A percentile compares a stretch with the other conserved stretches of the same genome.
These are phyloP conservation scores for Penicillium canariense DNA, from an alignment of 495 filamentous ascomycete species.

Conservation along the genomic window DNA sequence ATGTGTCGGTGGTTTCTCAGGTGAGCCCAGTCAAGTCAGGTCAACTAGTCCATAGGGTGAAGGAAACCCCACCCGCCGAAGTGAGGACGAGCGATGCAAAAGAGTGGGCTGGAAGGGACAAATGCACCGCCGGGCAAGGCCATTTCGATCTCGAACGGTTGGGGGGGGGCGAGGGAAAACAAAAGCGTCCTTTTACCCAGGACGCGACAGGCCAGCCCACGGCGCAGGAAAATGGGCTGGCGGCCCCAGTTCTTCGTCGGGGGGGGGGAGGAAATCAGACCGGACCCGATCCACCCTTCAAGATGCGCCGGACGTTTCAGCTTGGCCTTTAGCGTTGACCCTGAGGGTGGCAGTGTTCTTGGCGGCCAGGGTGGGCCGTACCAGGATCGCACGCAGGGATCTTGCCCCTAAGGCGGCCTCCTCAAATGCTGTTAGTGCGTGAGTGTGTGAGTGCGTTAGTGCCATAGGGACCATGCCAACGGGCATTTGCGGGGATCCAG, in stretches of 20 bases:
- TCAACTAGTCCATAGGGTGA: background rate
- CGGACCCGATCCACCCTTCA: conserved; percentile 9
- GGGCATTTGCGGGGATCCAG: conserved; percentile 32
- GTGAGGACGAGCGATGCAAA: background rate
- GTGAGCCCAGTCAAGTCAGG: too few species aligned
- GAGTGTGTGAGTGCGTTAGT: background rate
- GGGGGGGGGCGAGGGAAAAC: background rate
- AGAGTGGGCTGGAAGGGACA: conserved; percentile 4
- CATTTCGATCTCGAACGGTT: conserved; percentile 17
- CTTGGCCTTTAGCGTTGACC: conserved; percentile 32
- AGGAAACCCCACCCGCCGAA: background rate
- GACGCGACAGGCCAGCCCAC: conserved; percentile 11
- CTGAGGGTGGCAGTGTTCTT: conserved; percentile 39
- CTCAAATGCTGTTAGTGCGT: background rate
- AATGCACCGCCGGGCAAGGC: background rate
- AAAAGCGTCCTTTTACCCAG: too few species aligned
- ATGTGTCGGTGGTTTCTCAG: background rate
- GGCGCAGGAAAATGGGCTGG: background rate
- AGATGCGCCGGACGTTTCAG: conserved; percentile 34
- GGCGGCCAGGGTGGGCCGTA: conserved; percentile 23
- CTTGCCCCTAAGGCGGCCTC: conserved; percentile 2
- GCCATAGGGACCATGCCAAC: conserved; percentile 17
- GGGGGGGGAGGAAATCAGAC: background rate
- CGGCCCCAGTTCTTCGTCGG: conserved; percentile 2
- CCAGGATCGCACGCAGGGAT: conserved; percentile 43